Percentiles rank a stretch among this genome's conserved stretches.
Evolutionary conservation across 2,329 filamentous ascomycete species (phyloP).

Genomic region (Rosellinia necatrix): DNA sequence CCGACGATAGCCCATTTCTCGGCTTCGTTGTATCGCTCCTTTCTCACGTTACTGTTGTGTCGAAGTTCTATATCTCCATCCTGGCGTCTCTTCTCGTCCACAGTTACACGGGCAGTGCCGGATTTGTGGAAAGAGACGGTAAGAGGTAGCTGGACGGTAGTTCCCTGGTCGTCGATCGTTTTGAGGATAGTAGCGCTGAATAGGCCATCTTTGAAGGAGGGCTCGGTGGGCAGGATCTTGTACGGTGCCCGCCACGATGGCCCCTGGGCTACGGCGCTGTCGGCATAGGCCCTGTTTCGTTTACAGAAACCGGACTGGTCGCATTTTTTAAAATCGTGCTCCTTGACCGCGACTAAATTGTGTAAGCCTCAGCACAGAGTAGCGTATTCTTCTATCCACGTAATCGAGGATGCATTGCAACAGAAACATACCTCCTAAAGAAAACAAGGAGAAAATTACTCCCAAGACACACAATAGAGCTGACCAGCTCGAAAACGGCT

Average conservation of each 20-base stretch:
- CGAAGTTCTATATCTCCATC: conserved; percentile 88
- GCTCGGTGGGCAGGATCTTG: conserved; percentile 70
- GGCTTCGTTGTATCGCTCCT: conserved; percentile 93
- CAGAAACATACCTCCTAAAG: conserved; percentile 63
- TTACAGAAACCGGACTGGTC: conserved; percentile 96
- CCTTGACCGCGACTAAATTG: conserved; percentile 77
- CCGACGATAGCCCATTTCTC: conserved; percentile 86
- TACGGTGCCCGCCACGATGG: conserved; percentile 82
- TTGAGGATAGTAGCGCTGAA: conserved; percentile 84
- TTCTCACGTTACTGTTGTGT: conserved; percentile 80
- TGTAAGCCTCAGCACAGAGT: no score
- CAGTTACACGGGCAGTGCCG: conserved; percentile 80
- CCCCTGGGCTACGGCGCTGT: conserved; percentile 68
- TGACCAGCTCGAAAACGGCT: conserved; percentile 67
- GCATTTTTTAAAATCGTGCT: conserved; percentile 97
- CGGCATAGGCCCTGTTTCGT: conserved; percentile 88
- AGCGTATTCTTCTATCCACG: not conserved
- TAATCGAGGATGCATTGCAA: not conserved
- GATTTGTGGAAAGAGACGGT: conserved; percentile 88
- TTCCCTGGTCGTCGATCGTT: conserved; percentile 66
- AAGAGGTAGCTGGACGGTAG: conserved; percentile 78
- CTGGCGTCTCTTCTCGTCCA: conserved; percentile 89
- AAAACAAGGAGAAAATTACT: conserved; percentile 63
- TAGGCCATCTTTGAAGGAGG: conserved; percentile 78
- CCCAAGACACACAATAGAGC: conserved; percentile 64